Evolutionary conservation across 805 yeast species (phyloP).

Genomic region (Kuraishia capsulata): DNA sequence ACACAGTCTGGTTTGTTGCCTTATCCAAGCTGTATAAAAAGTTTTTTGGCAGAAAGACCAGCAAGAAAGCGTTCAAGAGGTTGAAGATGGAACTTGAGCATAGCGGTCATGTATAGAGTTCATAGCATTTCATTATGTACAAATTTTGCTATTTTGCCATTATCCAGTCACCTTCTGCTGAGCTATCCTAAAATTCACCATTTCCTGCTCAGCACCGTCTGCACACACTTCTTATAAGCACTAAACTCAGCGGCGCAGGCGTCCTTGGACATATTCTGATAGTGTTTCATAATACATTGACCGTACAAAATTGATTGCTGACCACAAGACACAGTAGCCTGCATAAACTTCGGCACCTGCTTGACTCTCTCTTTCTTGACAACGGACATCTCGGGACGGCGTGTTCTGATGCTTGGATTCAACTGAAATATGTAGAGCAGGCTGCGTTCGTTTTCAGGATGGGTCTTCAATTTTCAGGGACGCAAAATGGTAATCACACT

Average conservation of each 20-base stretch:
- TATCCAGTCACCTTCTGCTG: not conserved
- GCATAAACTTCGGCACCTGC: conserved; percentile 14
- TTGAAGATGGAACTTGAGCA: conserved; percentile 16
- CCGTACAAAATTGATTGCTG: conserved; percentile 34
- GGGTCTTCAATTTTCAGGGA: too few species aligned
- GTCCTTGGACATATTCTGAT: conserved; percentile 40
- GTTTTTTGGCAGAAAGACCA: conserved; percentile 17
- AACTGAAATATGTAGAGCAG: too few species aligned
- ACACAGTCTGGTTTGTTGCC: conserved; percentile 30
- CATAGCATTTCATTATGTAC: not conserved
- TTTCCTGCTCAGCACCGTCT: conserved; percentile 21
- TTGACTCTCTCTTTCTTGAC: conserved; percentile 1
- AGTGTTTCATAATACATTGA: conserved; percentile 40
- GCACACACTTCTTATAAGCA: conserved; percentile 41
- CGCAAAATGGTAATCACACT: too few species aligned
- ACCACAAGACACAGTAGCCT: conserved; percentile 18
- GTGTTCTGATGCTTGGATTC: too few species aligned
- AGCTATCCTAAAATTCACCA: conserved; percentile 9
- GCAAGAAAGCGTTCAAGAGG: conserved; percentile 29
- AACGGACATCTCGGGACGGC: not conserved
- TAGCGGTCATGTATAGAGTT: too few species aligned
- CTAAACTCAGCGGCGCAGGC: conserved; percentile 44
- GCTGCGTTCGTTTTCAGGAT: too few species aligned
- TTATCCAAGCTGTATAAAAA: conserved; percentile 31
- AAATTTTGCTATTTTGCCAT: not conserved